A percentile compares a stretch with the other conserved stretches of the same genome.
phyloP scores from a whole-genome alignment of 441 rosid species.

The Pelargonium fulgidum region DNA sequence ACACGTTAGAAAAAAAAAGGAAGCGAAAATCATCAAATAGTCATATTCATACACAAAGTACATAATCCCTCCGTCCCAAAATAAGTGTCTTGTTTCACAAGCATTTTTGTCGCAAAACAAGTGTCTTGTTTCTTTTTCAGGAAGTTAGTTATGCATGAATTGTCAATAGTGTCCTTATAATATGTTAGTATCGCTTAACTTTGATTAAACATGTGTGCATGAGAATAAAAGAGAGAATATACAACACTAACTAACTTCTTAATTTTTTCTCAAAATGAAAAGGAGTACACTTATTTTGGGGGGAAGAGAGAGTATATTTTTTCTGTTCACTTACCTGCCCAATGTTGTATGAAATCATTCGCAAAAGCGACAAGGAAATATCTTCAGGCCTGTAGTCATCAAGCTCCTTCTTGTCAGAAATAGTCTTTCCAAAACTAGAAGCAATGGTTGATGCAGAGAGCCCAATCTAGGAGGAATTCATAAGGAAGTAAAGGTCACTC shows the following conservation, averaged over 20 bases:
- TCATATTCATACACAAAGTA: background rate
- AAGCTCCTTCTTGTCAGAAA: conserved; percentile 87
- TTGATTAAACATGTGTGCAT: no score
- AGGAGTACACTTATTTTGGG: background rate
- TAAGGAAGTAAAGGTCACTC: conserved; percentile 10
- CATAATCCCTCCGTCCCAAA: no score
- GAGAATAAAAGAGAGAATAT: no score
- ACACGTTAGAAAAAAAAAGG: conserved; percentile 1
- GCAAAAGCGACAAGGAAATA: conserved; percentile 89
- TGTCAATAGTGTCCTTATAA: no score
- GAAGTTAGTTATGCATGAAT: no score
- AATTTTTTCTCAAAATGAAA: no score
- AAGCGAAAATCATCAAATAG: background rate
- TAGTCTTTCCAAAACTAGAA: conserved; percentile 94
- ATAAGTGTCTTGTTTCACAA: no score
- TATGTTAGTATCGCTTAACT: no score
- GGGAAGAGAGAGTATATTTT: background rate
- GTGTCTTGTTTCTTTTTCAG: no score
- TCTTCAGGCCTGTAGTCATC: conserved; percentile 93
- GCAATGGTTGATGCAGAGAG: conserved; percentile 98
- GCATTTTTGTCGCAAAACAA: no score
- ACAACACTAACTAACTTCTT: no score
- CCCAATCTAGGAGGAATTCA: conserved; percentile 56
- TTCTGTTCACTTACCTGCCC: conserved; percentile 61
- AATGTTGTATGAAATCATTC: conserved; percentile 96